These are phyloP conservation scores for Hygrophoropsis aurantiaca DNA, from an alignment of 768 basidiomycete genomes.

Conservation along the genomic window DNA sequence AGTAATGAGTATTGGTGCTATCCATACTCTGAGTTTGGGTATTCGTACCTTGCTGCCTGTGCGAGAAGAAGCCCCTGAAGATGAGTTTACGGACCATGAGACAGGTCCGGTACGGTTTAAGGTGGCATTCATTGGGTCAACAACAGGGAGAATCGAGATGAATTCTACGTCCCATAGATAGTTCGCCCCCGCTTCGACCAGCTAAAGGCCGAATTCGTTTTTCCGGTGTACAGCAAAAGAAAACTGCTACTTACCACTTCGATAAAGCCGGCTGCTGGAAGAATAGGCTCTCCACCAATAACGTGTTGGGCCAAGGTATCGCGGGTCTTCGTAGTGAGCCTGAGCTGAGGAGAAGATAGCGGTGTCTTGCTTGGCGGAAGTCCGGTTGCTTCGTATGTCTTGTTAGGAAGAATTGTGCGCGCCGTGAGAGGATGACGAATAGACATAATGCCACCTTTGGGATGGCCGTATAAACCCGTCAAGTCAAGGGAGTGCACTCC, in stretches of 20 bases:
- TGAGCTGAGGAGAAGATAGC: slow-evolving; percentile 34
- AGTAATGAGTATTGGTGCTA: too few species aligned
- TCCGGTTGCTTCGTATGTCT: slow-evolving; percentile 28
- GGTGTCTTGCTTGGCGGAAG: slow-evolving; percentile 29
- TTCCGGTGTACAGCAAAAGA: neutral
- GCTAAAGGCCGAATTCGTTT: neutral
- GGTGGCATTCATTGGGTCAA: too few species aligned
- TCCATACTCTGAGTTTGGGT: too few species aligned
- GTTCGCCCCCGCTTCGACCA: neutral
- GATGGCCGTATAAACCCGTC: too few species aligned
- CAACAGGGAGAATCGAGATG: slow-evolving; percentile 1
- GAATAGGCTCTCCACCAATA: slow-evolving; percentile 43
- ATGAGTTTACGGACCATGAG: too few species aligned
- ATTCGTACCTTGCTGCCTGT: too few species aligned
- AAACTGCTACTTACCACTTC: slow-evolving; percentile 30
- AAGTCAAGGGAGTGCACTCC: too few species aligned
- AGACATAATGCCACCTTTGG: too few species aligned
- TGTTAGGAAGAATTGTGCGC: neutral
- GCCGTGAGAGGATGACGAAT: too few species aligned
- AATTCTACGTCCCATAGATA: neutral
- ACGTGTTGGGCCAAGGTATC: slow-evolving; percentile 44
- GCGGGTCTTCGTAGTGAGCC: slow-evolving; percentile 36
- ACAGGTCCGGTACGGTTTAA: too few species aligned
- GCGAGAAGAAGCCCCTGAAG: too few species aligned
- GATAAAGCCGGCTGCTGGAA: slow-evolving; percentile 46